Percentiles rank a stretch among this genome's conserved stretches.
These are phyloP conservation scores for Macroventuria anomochaeta DNA, from an alignment of 2,329 filamentous ascomycete species.

Conservation along the genomic window DNA sequence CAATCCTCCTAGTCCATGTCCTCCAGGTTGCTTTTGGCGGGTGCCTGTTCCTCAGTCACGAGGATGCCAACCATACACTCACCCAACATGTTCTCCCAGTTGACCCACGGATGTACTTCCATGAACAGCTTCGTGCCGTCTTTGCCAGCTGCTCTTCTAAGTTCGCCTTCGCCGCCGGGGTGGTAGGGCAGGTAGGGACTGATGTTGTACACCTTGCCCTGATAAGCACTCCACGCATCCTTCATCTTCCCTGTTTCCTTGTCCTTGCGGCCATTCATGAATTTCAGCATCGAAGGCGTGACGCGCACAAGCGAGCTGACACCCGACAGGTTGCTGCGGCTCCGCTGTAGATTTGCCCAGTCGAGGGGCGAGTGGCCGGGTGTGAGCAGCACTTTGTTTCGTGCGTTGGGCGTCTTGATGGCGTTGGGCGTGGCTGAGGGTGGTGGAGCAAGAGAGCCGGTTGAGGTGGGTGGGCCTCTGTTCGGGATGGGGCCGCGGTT, in stretches of 20 bases:
- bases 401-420: slow-evolving; percentile 51
- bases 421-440: slow-evolving; percentile 38
- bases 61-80: slow-evolving; percentile 68
- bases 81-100: slow-evolving; percentile 70
- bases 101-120: slow-evolving; percentile 72
- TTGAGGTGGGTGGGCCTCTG: slow-evolving; percentile 50
- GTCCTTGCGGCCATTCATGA: slow-evolving; percentile 81
- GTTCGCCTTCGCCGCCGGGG: slow-evolving; percentile 80
- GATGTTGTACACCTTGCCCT: slow-evolving; percentile 93
- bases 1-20: slow-evolving; percentile 66
- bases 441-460: slow-evolving; percentile 48
- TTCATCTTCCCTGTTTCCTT: slow-evolving; percentile 44
- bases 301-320: slow-evolving; percentile 70
- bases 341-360: slow-evolving; percentile 86
- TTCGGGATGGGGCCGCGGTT: slow-evolving; percentile 53
- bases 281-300: slow-evolving; percentile 78
- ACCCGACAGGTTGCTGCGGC: slow-evolving; percentile 60
- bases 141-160: slow-evolving; percentile 79
- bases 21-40: slow-evolving; percentile 53
- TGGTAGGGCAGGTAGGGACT: slow-evolving; percentile 89
- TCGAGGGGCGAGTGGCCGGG: slow-evolving; percentile 94
- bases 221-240: slow-evolving; percentile 89
- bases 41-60: slow-evolving; percentile 60
- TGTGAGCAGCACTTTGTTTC: slow-evolving; percentile 76
- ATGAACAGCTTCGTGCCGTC: slow-evolving; percentile 69